These are phyloP conservation scores for Ophiognomonia clavigignenti-juglandacearum DNA, from an alignment of 2,329 filamentous ascomycete genomes.

Conservation along the genomic window DNA sequence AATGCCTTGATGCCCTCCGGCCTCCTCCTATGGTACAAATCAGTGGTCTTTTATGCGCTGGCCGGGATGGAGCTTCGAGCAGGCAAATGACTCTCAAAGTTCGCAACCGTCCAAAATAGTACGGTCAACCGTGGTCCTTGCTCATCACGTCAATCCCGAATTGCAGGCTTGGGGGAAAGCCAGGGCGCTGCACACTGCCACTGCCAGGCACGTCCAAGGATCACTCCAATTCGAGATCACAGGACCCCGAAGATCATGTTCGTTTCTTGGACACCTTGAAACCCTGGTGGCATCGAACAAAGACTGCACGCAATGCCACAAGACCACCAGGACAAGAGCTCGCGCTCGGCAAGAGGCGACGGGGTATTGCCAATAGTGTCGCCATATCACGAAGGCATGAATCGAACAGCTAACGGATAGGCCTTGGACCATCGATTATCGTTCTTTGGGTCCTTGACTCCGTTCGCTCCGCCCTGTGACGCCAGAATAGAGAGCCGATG, in stretches of 20 bases:
- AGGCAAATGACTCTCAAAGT: background rate
- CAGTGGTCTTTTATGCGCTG: too few species aligned
- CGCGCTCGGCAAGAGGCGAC: background rate
- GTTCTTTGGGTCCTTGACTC: too few species aligned
- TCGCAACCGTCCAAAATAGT: background rate
- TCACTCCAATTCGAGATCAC: slow-evolving; percentile 2
- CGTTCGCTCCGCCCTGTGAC: background rate
- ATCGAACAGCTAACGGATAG: background rate
- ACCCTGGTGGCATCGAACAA: too few species aligned
- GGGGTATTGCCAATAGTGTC: background rate
- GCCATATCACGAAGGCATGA: background rate
- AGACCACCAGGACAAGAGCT: background rate
- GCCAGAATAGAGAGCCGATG: background rate
- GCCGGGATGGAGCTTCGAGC: slow-evolving; percentile 11
- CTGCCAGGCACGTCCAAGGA: background rate
- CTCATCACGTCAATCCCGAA: too few species aligned
- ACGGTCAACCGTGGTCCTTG: background rate
- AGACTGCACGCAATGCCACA: background rate
- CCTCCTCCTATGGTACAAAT: background rate
- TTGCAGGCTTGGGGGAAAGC: too few species aligned
- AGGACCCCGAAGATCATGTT: background rate
- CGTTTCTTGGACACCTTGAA: too few species aligned
- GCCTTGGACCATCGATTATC: too few species aligned
- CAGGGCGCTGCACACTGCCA: background rate
- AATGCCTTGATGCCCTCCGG: slow-evolving; percentile 5